These are phyloP conservation scores for Lactifluus pinguis DNA, from an alignment of 768 basidiomycete genomes.

Conservation along the genomic window DNA sequence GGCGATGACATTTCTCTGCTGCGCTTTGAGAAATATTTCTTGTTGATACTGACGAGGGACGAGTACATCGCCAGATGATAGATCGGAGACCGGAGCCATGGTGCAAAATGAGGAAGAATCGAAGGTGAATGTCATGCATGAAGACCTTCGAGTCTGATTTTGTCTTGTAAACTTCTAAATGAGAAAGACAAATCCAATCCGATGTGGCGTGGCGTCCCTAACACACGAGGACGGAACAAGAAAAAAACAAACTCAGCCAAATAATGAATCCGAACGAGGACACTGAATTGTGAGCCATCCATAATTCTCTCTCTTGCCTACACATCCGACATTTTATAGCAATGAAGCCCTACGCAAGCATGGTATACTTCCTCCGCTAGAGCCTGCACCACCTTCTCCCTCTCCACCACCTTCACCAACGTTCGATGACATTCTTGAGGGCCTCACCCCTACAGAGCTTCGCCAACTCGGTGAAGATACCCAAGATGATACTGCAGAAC, in stretches of 20 bases:
- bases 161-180: neutral
- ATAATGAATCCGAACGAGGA: constrained; percentile 81
- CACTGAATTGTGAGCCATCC: constrained; percentile 78
- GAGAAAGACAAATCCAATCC: neutral
- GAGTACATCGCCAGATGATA: constrained; percentile 14
- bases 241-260: too few relatives aligned
- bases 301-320: neutral
- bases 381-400: constrained; percentile 61
- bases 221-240: too few relatives aligned
- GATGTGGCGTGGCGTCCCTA: too few relatives aligned
- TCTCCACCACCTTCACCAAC: constrained; percentile 73
- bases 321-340: constrained; percentile 34
- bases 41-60: constrained; percentile 44
- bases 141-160: neutral
- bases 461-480: constrained; percentile 64
- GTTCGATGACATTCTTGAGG: constrained; percentile 57
- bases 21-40: constrained; percentile 46
- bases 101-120: neutral
- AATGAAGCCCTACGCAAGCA: constrained; percentile 91
- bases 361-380: constrained; percentile 78
- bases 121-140: neutral
- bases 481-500: constrained; percentile 65
- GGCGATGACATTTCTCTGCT: constrained; percentile 45
- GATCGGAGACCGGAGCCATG: constrained; percentile 2
- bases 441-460: constrained; percentile 54